Evolutionary conservation across 805 yeast species (phyloP), one percentile per base, ranked within the genome.

Genomic region (Wickerhamiella slavikovae): DNA sequence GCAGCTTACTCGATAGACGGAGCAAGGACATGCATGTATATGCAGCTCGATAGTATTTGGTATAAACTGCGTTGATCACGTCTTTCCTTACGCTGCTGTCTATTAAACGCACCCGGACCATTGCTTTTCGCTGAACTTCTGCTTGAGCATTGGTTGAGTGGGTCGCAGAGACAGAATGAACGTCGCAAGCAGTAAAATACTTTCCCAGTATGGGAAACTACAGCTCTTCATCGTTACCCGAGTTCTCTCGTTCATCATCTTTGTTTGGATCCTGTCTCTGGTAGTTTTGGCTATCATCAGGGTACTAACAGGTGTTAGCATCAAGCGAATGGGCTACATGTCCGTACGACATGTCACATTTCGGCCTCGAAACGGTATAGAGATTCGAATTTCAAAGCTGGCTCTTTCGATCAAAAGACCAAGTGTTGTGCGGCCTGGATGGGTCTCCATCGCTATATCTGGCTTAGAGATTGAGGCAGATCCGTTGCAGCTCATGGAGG

Each of bases 291-390:
- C 59, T 13, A 34, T 53, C 22, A 35, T 55, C 13, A 47, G 60
- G 10, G 37, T 54, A 15, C 43, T 53, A 36, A 53, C 60, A 2
- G 61, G 61, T 17, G 38, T 55, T 26, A 52, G 58, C 17, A 50
- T 55, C 37, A 54, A 52, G 37, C 48, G 61, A 12, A 43, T 56
- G 11, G 61, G 61, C 23, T 55, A 55, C 39, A 41, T 55, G 32
- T 48, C 51, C 13, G 37, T 55, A n/a, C 42, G 57, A 16, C 50
- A 53, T 34, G 41, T 55, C 17, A 37, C 51, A 2, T 43, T 48
- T 25, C 37, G 49, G 5, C 52, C 54, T 5, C 38, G 36, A 22
- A 41, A 49, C 4, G 60, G 60, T 17, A 29, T 52, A 13, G 46
- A 44, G 18, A 35, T 56, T 25, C 44, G 43, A 11, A 48, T 57